Conservation (phyloP, 176 grass and related monocot species). For the Pharus latifolius region DNA sequence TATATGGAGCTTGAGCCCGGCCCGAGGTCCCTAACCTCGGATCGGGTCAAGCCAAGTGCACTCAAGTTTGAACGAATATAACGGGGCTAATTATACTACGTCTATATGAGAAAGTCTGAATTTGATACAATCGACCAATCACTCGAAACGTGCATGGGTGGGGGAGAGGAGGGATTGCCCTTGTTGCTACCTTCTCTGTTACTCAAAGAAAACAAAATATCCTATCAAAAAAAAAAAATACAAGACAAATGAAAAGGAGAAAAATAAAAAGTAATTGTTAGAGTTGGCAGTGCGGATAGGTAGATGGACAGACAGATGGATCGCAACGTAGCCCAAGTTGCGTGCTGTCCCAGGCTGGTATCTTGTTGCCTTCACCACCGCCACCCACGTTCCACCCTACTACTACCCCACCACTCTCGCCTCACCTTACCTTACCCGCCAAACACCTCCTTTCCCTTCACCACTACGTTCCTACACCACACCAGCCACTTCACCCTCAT, state of each 20-base stretch:
- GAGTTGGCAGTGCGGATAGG: neutral
- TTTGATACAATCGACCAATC: too few species aligned
- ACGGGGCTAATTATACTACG: too few species aligned
- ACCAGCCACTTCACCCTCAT: neutral
- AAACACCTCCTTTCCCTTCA: neutral
- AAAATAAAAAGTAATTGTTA: neutral
- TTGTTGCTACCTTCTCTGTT: too few species aligned
- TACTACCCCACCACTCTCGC: neutral
- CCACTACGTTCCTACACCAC: neutral
- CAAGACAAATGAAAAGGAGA: neutral
- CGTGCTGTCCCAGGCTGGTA: constrained; percentile 44
- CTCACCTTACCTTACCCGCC: constrained; percentile 22
- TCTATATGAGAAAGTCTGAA: too few species aligned
- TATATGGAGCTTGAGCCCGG: too few species aligned
- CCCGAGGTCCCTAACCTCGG: too few species aligned
- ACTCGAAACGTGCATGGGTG: too few species aligned
- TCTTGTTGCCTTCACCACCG: constrained; percentile 34
- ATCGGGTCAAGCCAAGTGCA: too few species aligned
- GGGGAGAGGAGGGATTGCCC: too few species aligned
- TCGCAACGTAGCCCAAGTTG: neutral
- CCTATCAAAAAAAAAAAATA: too few species aligned
- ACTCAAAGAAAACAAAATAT: too few species aligned
- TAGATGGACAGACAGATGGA: neutral
- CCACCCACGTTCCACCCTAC: constrained; percentile 27
- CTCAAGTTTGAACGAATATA: too few species aligned